Conservation (phyloP, 345 rosid species). For the Conringia planisiliqua region DNA sequence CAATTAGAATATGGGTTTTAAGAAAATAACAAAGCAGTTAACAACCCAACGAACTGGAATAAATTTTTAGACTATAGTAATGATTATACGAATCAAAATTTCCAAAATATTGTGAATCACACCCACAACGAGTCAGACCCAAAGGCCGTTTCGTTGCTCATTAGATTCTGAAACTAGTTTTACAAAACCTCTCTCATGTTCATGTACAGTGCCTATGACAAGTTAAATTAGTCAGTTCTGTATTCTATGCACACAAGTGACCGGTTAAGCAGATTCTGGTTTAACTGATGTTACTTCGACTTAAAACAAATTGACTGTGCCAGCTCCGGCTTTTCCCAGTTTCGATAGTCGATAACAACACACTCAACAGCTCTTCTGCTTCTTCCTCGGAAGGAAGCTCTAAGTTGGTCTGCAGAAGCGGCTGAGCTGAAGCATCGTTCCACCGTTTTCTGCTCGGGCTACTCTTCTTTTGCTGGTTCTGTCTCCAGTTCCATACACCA, state of each 20-base stretch:
- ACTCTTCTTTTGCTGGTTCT: conserved; percentile 44
- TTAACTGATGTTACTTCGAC: conserved; percentile 42
- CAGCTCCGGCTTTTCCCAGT: conserved; percentile 55
- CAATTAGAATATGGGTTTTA: background rate
- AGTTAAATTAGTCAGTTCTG: background rate
- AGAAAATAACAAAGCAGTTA: background rate
- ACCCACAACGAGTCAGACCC: background rate
- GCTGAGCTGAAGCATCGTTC: conserved; percentile 55
- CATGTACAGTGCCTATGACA: conserved; percentile 4
- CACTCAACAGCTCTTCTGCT: conserved; percentile 44
- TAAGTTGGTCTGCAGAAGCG: conserved; percentile 67
- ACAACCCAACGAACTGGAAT: background rate
- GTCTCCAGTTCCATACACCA: conserved; percentile 55
- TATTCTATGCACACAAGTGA: background rate
- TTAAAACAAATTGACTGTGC: conserved; percentile 52
- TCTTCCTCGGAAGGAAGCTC: conserved; percentile 57
- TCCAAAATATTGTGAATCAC: background rate
- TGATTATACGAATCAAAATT: background rate
- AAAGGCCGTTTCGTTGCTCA: background rate
- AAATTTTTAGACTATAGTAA: background rate
- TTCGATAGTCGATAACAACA: conserved; percentile 59
- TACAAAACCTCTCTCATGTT: conserved; percentile 3
- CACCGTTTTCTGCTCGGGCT: conserved; percentile 49
- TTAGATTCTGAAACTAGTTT: conserved; percentile 1
- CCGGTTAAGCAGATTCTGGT: background rate